phyloP scores from a whole-genome alignment of 768 basidiomycete genomes.

The Lactarius pseudohatsudake region DNA sequence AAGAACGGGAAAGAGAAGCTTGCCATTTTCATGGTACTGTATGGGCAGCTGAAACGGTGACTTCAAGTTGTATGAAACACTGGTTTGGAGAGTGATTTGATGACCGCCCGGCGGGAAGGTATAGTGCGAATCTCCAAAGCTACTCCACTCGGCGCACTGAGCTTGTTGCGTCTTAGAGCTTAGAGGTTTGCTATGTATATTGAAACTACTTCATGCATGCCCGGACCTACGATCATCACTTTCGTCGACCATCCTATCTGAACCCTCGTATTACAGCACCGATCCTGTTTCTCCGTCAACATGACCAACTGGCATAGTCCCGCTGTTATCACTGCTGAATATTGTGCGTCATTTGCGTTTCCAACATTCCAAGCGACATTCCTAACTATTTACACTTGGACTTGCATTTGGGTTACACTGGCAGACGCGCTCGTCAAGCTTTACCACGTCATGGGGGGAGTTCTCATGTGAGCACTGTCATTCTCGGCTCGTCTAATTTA shows the following conservation, averaged over 20 bases:
- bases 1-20: no score
- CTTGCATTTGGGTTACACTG: not conserved
- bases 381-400: not conserved
- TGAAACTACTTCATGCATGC: not conserved
- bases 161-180: no score
- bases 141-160: no score
- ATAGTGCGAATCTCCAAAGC: no score
- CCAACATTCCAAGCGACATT: no score
- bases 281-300: not conserved
- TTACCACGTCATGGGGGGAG: slow-evolving; percentile 7
- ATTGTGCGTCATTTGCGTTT: not conserved
- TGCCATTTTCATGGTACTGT: no score
- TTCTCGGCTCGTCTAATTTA: not conserved
- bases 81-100: no score
- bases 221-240: not conserved
- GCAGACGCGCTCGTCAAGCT: slow-evolving; percentile 5
- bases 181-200: not conserved
- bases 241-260: not conserved
- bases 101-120: no score
- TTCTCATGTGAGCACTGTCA: slow-evolving; percentile 16
- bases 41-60: no score
- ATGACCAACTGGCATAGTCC: not conserved
- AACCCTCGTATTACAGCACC: not conserved
- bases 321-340: not conserved
- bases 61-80: no score